phyloP scores from a whole-genome alignment of 1,139 yeast genomes.

The Tardiomyces depauwii region DNA sequence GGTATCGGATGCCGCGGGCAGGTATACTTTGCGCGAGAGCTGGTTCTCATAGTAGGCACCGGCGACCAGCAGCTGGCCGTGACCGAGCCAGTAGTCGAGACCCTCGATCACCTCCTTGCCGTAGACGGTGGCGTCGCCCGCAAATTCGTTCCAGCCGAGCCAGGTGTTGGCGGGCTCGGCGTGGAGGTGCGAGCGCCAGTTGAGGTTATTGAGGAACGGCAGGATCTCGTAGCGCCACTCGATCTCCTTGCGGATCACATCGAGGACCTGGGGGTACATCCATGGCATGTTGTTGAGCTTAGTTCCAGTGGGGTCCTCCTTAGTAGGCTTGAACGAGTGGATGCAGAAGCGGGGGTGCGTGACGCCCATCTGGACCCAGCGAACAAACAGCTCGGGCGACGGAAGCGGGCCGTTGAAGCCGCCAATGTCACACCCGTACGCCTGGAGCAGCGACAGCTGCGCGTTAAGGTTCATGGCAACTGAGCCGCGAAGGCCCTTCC shows the following conservation, averaged over 20 bases:
- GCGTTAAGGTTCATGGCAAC: conserved; percentile 5
- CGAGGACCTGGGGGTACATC: conserved; percentile 4
- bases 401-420: conserved; percentile 5
- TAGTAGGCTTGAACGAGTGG: conserved; percentile 1
- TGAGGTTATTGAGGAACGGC: conserved; percentile 4
- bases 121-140: conserved; percentile 1
- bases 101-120: conserved; percentile 1
- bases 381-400: conserved; percentile 3
- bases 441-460: conserved; percentile 2
- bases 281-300: conserved; percentile 3
- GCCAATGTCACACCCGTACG: conserved; percentile 5
- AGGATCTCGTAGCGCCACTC: conserved; percentile 4
- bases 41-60: conserved; percentile 2
- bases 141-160: conserved; percentile 5
- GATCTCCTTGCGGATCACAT: conserved; percentile 1
- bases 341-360: conserved; percentile 4
- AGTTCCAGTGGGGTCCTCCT: not conserved
- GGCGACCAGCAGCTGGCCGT: conserved; percentile 2
- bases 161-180: conserved; percentile 3
- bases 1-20: not conserved
- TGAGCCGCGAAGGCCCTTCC: conserved; percentile 3
- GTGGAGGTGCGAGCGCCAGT: conserved; percentile 4
- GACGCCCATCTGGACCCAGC: conserved; percentile 5
- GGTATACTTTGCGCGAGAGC: conserved; percentile 1
- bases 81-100: conserved; percentile 6